Conservation (phyloP, 2,329 filamentous ascomycete genomes). For the Cercospora sesami region DNA sequence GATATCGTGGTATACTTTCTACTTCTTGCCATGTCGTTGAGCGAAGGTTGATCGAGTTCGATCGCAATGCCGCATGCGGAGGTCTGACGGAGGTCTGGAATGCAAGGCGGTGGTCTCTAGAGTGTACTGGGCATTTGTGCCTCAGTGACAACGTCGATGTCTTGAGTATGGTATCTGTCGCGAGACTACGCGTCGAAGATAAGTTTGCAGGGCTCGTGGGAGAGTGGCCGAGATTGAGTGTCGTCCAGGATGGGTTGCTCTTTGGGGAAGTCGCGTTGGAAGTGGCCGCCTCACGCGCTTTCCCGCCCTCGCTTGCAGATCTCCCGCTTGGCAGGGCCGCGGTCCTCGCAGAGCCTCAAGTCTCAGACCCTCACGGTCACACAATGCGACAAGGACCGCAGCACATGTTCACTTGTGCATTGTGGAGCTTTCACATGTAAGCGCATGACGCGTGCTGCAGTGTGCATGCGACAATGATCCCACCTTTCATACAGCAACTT, state of each 20-base stretch:
- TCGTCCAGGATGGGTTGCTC: conserved; percentile 2
- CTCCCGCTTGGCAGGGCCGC: conserved; percentile 5
- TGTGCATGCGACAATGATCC: background rate
- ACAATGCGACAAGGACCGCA: background rate
- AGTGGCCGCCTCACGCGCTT: conserved; percentile 3
- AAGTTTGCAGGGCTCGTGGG: background rate
- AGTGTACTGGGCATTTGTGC: background rate
- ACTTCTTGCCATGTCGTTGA: conserved; percentile 12
- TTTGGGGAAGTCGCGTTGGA: conserved; percentile 2
- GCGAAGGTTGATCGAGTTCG: background rate
- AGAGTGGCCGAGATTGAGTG: conserved; percentile 2
- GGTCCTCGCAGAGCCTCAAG: background rate
- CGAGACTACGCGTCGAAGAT: conserved; percentile 6
- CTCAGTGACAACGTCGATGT: background rate
- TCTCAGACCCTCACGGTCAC: background rate
- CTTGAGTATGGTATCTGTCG: background rate
- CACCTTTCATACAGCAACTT: background rate
- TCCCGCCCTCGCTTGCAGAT: conserved; percentile 3
- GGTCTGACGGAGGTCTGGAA: conserved; percentile 13
- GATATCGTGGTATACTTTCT: background rate
- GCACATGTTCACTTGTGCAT: background rate
- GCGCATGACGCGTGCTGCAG: background rate
- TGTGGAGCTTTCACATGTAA: background rate
- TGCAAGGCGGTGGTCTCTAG: conserved; percentile 1
- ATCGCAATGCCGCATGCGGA: conserved; percentile 15